Conservation (phyloP, 106 monocot species). For the Iris macrosiphon region DNA sequence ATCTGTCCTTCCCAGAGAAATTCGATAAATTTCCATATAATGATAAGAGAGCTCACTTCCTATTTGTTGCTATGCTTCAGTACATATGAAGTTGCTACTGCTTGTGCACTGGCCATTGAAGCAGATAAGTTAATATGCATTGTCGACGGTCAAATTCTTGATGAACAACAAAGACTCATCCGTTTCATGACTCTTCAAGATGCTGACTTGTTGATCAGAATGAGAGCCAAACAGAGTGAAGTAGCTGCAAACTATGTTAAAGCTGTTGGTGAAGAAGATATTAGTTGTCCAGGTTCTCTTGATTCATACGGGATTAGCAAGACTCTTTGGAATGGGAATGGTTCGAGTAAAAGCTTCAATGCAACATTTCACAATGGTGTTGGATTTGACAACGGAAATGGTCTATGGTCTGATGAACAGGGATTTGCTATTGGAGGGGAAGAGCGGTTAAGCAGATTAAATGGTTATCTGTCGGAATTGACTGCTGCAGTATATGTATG, state of each 20-base stretch:
- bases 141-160: conserved; percentile 75
- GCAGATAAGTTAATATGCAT: conserved; percentile 94
- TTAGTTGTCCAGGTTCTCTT: conserved; percentile 8
- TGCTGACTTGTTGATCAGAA: conserved; percentile 79
- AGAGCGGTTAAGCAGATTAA: conserved; percentile 59
- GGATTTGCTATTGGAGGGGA: conserved; percentile 89
- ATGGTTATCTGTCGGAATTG: conserved; percentile 86
- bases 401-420: conserved; percentile 52
- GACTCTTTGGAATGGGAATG: conserved; percentile 11
- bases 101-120: conserved; percentile 77
- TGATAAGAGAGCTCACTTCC: neutral
- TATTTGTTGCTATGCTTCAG: conserved; percentile 32
- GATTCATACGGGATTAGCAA: conserved; percentile 21
- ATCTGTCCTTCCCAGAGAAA: neutral
- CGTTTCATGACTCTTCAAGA: conserved; percentile 85
- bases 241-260: conserved; percentile 86
- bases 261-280: conserved; percentile 53
- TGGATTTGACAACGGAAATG: conserved; percentile 88
- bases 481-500: conserved; percentile 90
- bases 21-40: neutral
- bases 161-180: conserved; percentile 48
- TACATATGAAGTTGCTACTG: conserved; percentile 95
- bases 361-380: conserved; percentile 81
- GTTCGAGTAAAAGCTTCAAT: conserved; percentile 10
- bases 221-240: conserved; percentile 69